These are phyloP conservation scores for Tulasnella sp. DNA, from an alignment of 768 basidiomycete genomes.

Conservation along the genomic window DNA sequence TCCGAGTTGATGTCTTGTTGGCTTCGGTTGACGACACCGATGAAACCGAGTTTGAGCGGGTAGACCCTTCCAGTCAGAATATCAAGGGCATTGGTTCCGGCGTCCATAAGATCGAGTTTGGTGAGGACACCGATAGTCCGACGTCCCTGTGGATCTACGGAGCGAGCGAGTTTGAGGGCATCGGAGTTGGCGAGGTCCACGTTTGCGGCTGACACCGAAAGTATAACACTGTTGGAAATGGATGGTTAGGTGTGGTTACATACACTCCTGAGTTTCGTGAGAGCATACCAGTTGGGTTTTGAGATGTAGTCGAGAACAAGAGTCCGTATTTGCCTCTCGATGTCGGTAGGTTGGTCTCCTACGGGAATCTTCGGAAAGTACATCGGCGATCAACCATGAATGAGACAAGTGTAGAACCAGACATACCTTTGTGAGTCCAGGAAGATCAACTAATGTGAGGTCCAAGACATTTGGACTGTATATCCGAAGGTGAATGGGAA, in stretches of 20 bases:
- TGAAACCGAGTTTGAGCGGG: conserved; percentile 95
- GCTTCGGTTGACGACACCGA: conserved; percentile 93
- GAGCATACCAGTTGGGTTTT: conserved; percentile 86
- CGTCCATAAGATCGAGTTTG: conserved; percentile 98
- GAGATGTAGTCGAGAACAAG: conserved; percentile 94
- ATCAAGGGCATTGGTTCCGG: conserved; percentile 94
- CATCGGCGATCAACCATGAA: not conserved
- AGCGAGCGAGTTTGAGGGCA: conserved; percentile 88
- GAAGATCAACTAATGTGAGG: conserved; percentile 89
- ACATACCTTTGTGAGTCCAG: conserved; percentile 86
- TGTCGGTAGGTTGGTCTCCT: conserved; percentile 92
- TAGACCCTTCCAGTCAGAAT: conserved; percentile 94
- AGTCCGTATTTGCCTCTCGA: conserved; percentile 89
- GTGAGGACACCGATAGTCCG: conserved; percentile 94
- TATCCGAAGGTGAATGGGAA: conserved; percentile 91
- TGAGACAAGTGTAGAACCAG: not conserved
- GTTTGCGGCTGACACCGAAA: conserved; percentile 94
- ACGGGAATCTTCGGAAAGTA: conserved; percentile 59
- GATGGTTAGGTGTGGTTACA: not conserved
- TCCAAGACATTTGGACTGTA: conserved; percentile 93
- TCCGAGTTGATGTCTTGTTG: conserved; percentile 92
- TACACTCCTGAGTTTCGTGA: not conserved
- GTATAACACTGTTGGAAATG: conserved; percentile 56
- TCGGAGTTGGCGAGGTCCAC: conserved; percentile 99
- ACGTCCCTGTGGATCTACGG: conserved; percentile 90